Base-by-base conservation (phyloP, 148 eudicot species). In the Simmondsia chinensis region DNA sequence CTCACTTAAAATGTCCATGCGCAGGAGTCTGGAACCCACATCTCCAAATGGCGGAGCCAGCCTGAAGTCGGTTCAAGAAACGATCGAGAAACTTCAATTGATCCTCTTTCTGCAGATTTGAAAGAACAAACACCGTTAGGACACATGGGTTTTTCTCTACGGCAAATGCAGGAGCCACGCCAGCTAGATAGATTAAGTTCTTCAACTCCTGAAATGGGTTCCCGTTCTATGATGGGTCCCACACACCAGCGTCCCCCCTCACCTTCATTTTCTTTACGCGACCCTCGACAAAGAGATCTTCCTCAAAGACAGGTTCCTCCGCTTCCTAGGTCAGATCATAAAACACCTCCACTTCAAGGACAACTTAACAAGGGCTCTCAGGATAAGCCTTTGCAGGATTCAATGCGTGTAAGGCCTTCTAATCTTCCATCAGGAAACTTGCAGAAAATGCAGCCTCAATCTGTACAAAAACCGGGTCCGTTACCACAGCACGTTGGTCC, bases 41-140 rank as follows among this genome's bases (percentile, higher is more conserved):
- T 52, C 33, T 50, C 54, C 33, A 68, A 52, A 45, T 63, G 69
- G 44, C 75, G 51, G 51, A 65, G 22, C 48, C 48, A 47, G 52
- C 49, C 53, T 36, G 81, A 63, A 38, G 18, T 56, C 17, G 75
- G 71, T 12, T 57, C 77, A 53, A 61, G 48, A 48, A 46, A 51
- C 40, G 87, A 77, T 25, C 72, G 61, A 49, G 93, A 85, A 50
- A 39, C 60, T 41, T 54, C 69, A 6, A 22, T 55, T 42, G 95
- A 75, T 66, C 23, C 71, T 32, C 33, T 61, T 7, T 39, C 71
- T 14, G 39, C 52, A n/a, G 79, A 76, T 43, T 71, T 44, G 40
- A 80, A 61, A 50, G 64, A 68, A 21, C 71, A 68, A 43, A 63
- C 29, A 43, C 39, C 62, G 44, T 58, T 70, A 41, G 71, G 74